Evolutionary conservation across 2,329 filamentous ascomycete species (phyloP).

Genomic region (Epichloe sibirici): DNA sequence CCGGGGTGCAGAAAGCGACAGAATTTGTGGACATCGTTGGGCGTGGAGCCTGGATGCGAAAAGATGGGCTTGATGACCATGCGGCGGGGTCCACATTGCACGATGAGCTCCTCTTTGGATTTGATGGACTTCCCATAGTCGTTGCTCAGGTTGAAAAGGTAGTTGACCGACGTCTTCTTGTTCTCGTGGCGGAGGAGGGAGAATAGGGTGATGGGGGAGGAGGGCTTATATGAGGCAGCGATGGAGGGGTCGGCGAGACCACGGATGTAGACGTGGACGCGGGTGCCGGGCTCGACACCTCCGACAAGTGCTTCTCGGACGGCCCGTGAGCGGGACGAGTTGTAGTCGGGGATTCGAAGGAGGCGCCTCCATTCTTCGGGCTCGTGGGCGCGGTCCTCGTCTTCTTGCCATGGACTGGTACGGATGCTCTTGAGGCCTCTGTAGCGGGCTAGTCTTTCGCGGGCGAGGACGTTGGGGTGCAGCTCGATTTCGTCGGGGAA

Average conservation of each 20-base stretch:
- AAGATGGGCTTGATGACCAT: constrained; percentile 84
- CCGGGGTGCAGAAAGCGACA: constrained; percentile 86
- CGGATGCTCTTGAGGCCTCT: constrained; percentile 84
- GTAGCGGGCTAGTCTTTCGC: constrained; percentile 77
- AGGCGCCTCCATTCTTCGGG: constrained; percentile 83
- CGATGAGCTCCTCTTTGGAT: constrained; percentile 81
- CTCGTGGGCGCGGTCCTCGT: constrained; percentile 76
- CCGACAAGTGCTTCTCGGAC: constrained; percentile 78
- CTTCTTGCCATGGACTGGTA: constrained; percentile 77
- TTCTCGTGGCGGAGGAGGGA: constrained; percentile 89
- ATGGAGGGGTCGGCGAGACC: constrained; percentile 32
- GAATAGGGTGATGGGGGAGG: constrained; percentile 58
- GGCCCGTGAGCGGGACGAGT: constrained; percentile 63
- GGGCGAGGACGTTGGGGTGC: constrained; percentile 71
- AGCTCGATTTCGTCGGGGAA: constrained; percentile 97
- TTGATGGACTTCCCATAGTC: constrained; percentile 67
- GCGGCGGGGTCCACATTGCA: constrained; percentile 81
- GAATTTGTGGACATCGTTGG: constrained; percentile 96
- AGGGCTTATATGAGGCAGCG: constrained; percentile 35
- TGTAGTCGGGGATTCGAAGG: constrained; percentile 82
- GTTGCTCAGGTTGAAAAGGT: constrained; percentile 74
- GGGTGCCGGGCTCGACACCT: constrained; percentile 71
- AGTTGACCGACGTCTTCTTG: constrained; percentile 82
- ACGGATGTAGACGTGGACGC: constrained; percentile 67
- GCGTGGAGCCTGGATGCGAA: constrained; percentile 78